Conservation (phyloP, 192 early-diverging fungal genomes). For the Coemansia sp. region DNA sequence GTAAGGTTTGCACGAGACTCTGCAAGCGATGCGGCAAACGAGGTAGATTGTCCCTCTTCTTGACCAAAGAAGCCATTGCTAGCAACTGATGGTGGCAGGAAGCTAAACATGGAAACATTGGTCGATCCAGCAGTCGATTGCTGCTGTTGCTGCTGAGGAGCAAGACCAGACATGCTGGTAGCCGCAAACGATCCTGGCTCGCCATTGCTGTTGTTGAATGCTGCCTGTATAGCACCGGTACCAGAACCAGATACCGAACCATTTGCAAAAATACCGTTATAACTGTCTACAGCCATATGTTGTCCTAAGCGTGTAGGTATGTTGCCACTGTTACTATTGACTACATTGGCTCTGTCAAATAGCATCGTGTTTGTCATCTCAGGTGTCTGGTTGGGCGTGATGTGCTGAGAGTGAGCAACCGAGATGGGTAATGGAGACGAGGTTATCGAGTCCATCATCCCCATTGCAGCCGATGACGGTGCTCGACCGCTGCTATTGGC, state of each 20-base stretch:
- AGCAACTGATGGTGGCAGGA: background rate
- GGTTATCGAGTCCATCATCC: constrained; percentile 20
- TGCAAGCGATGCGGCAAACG: constrained; percentile 11
- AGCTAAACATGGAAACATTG: no score
- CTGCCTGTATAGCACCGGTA: background rate
- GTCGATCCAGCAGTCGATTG: background rate
- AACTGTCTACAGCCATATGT: background rate
- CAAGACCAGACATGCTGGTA: background rate
- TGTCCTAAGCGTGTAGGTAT: background rate
- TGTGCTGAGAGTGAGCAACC: constrained; percentile 19
- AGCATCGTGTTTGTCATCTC: constrained; percentile 11
- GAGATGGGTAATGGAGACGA: constrained; percentile 35
- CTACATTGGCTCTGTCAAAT: background rate
- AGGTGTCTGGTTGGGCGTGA: constrained; percentile 30
- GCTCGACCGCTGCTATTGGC: constrained; percentile 5
- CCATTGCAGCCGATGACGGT: constrained; percentile 1
- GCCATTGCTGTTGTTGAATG: background rate
- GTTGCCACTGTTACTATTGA: background rate
- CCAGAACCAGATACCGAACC: background rate
- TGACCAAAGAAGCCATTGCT: background rate
- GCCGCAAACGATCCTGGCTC: background rate
- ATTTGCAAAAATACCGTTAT: background rate
- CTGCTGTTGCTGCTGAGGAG: background rate
- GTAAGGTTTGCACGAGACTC: constrained; percentile 10
- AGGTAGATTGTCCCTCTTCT: background rate